Base-by-base conservation (phyloP, 441 rosid genomes). In the Arabidopsis hybrid region DNA sequence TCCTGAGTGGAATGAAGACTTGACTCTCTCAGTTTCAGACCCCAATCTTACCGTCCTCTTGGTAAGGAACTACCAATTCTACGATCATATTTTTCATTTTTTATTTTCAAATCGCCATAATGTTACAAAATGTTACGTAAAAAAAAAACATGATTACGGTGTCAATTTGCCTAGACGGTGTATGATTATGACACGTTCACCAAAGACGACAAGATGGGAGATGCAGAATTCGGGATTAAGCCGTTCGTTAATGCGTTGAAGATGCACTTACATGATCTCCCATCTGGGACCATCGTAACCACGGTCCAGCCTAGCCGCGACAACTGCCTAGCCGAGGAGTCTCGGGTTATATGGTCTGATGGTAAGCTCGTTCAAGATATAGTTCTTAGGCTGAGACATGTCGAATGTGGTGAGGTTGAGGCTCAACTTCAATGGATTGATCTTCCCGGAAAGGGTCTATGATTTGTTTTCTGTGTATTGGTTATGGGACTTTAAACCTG, bases 141-240 rank as follows among this genome's bases (percentile, higher is more conserved):
- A 21, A 21, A 21, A 21, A 21, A 21, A 21, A 21, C 26, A 21
- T 21, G 26, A 21, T 60, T 3, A 14, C 29, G 26, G 58, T 45
- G 26, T 13, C 26, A 12, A 8, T 31, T 61, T 61, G 0, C 8
- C 11, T 31, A 83, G 89, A 80, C 79, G 14, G 98, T 92, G 51
- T 92, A 87, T 50, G 98, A 92, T 70, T 85, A 87, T 57, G 96
- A 91, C 83, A 82, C 85, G 3, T 87, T 95, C 75, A 85, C 83
- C 79, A 83, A 82, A 63, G 98, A 95, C 47, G 99, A 95, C 80
- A 88, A 85, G 80, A 95, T 95, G 99, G 98, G 98, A 74, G 88
- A 92, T 47, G 98, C 96, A 4, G 99, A 92, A 53, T 80, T 95
- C 60, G 79, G 64, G 65, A 84, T 95, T 8, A 81, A 61, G 50